phyloP scores from a whole-genome alignment of 495 filamentous ascomycete species.

The Talaromyces borbonicus region DNA sequence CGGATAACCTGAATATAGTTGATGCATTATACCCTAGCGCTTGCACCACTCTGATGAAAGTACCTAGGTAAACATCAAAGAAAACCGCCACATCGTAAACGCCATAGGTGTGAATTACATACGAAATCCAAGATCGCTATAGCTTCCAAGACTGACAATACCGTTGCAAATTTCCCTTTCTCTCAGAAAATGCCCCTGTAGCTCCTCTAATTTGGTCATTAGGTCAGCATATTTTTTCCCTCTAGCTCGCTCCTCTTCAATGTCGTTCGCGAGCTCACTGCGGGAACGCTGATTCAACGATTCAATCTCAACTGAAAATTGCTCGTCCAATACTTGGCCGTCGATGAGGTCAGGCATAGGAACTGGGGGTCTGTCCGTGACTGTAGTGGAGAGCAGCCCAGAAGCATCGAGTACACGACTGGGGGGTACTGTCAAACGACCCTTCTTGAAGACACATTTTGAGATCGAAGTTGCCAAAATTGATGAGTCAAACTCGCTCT shows the following conservation, averaged over 20 bases:
- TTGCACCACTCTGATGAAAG: too few relatives aligned
- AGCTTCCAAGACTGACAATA: not conserved
- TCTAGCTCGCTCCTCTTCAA: conserved; percentile 1
- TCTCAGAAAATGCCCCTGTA: conserved; percentile 13
- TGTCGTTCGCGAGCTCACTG: not conserved
- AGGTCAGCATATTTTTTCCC: conserved; percentile 18
- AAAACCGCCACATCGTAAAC: too few relatives aligned
- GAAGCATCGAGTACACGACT: conserved; percentile 52
- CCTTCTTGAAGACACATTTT: conserved; percentile 71
- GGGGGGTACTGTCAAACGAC: conserved; percentile 62
- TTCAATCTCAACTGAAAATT: not conserved
- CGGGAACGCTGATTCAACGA: not conserved
- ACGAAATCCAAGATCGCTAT: not conserved
- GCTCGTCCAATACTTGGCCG: not conserved
- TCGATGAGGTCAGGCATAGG: not conserved
- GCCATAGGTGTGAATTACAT: not conserved
- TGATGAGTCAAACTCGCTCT: conserved; percentile 29
- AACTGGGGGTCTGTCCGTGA: not conserved
- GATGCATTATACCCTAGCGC: too few relatives aligned
- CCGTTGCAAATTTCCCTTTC: conserved; percentile 8
- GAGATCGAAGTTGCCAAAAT: conserved; percentile 48
- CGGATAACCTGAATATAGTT: too few relatives aligned
- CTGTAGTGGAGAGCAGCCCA: conserved; percentile 26
- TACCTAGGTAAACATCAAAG: too few relatives aligned
- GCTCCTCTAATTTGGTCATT: conserved; percentile 27